Percentiles rank a stretch among this genome's conserved stretches.
phyloP scores from a whole-genome alignment of 2,329 filamentous ascomycete species.

The Colletotrichum sp. region DNA sequence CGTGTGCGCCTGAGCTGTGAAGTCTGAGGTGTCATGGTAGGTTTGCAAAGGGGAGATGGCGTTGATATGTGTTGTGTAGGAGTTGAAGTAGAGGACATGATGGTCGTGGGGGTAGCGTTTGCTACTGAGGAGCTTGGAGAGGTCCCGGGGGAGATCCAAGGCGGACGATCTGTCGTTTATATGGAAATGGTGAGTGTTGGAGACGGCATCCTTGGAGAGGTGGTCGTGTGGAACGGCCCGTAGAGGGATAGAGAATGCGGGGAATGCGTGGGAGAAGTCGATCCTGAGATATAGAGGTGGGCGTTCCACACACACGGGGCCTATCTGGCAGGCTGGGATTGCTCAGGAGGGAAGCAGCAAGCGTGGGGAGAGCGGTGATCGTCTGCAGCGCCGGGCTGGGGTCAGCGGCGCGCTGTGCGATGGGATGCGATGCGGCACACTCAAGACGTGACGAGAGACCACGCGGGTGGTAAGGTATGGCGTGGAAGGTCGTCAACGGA shows the following conservation, averaged over 20 bases:
- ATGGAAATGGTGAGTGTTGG: constrained; percentile 17
- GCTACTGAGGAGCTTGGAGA: constrained; percentile 1
- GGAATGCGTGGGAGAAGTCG: constrained; percentile 16
- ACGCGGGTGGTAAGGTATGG: neutral
- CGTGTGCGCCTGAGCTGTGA: constrained; percentile 45
- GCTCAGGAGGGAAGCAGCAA: constrained; percentile 4
- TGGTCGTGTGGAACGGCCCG: constrained; percentile 25
- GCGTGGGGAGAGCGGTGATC: constrained; percentile 15
- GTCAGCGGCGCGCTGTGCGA: constrained; percentile 5
- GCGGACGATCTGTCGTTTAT: constrained; percentile 21
- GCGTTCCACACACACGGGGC: constrained; percentile 16
- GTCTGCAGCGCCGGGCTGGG: neutral
- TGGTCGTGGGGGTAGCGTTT: constrained; percentile 10
- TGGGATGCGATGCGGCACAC: constrained; percentile 13
- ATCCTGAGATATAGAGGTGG: constrained; percentile 15
- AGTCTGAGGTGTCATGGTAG: constrained; percentile 47
- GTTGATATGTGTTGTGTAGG: constrained; percentile 31
- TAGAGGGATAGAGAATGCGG: constrained; percentile 18
- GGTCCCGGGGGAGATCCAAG: constrained; percentile 12
- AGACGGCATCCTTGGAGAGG: constrained; percentile 24
- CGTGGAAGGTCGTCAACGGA: neutral
- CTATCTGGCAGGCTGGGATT: constrained; percentile 18
- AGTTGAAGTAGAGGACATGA: constrained; percentile 35
- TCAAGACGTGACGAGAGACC: neutral
- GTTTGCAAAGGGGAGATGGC: constrained; percentile 34